Base-by-base conservation (phyloP, 305 asterid genomes). In the Caryopteris hybrid region DNA sequence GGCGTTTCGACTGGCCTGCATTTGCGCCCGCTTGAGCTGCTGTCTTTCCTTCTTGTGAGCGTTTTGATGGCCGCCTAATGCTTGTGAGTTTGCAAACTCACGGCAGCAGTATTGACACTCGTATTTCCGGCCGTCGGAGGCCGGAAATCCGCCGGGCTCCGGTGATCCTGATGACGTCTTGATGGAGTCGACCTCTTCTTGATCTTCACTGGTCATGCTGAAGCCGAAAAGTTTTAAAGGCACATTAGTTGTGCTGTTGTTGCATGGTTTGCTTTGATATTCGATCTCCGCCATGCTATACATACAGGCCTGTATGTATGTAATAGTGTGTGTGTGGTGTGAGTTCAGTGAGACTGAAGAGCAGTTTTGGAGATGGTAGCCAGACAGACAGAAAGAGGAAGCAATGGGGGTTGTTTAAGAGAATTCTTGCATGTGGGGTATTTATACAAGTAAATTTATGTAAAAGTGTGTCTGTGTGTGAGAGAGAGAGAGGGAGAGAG, bases 21-120 rank as follows among this genome's bases (percentile, higher is more conserved):
- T 79, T 78, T 91, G 96, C 0, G 97, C 97, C 2, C 97, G 91
- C 71, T 91, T 91, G 25, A 87, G 75, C 64, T 91, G 97, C 52
- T 91, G 97, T 43, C 96, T 60, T n/a, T 88, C 97, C 68, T 91
- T 91, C 73, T 91, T 91, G 70, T 91, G 96, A 12, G 97, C 97
- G 84, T 91, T 91, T n/a, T 91, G 97, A 14, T 91, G 97, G 22
- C 97, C 97, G 20, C 97, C 97, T 17, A 91, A 75, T 1, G 97
- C 97, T 66, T 91, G 97, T 1, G 97, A 91, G 80, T 91, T 91
- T 5, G 96, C 90, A 70, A 91, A 91, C 76, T 89, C 96, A 14
- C 97, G 77, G 78, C 75, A 84, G 79, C 97, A 91, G 77, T 91
- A 91, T 31, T 88, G 97, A 52, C 97, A 91, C 95, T 91, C 97